Conservation (phyloP, 176 grass and related monocot species). For the Aegilops longissima region DNA sequence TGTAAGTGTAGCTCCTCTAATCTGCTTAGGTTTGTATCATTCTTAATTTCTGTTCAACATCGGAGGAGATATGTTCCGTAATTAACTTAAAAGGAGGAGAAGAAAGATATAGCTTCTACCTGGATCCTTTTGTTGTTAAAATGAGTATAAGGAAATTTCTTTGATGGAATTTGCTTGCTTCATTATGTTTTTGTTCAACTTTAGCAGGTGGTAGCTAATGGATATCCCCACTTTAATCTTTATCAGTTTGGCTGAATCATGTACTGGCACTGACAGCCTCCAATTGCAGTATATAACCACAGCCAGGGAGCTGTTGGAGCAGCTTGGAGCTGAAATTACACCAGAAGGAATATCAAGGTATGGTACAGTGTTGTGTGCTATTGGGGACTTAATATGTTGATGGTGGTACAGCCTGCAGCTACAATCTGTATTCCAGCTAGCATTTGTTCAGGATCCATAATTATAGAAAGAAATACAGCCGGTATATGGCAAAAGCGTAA, state of each 20-base stretch:
- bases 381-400: not conserved
- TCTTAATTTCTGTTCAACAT: not conserved
- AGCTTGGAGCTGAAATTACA: constrained; percentile 72
- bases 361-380: not conserved
- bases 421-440: not conserved
- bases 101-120: not conserved
- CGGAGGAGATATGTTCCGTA: not conserved
- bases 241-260: not conserved
- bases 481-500: not conserved
- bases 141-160: not conserved
- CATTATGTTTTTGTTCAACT: no score
- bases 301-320: constrained; percentile 80
- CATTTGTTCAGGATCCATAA: not conserved
- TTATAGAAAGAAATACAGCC: not conserved
- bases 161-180: not conserved
- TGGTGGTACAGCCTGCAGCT: constrained; percentile 9
- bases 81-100: not conserved
- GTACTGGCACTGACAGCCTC: constrained; percentile 14
- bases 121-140: not conserved
- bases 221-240: not conserved
- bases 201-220: not conserved
- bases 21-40: not conserved
- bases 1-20: constrained; percentile 24
- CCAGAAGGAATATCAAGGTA: constrained; percentile 64
- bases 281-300: constrained; percentile 83